phyloP scores from a whole-genome alignment of 495 filamentous ascomycete species.

The Apiosordaria backusii region DNA sequence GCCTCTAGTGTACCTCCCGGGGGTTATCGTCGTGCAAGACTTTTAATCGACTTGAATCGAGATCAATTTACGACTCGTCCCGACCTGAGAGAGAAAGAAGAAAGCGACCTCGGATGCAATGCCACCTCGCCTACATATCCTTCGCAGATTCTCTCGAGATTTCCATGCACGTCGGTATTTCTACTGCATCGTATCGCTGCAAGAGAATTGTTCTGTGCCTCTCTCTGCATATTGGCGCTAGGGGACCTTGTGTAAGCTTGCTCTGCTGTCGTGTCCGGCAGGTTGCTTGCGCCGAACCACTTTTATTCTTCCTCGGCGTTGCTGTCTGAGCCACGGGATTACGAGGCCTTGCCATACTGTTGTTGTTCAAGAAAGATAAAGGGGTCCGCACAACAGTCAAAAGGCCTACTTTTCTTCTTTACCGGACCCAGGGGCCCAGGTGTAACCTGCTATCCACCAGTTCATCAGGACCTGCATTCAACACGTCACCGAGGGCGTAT shows the following conservation, averaged over 20 bases:
- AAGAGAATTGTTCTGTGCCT: not conserved
- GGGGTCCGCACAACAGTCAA: not conserved
- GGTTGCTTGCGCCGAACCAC: not conserved
- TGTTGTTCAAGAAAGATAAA: not conserved
- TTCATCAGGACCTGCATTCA: conserved; percentile 3
- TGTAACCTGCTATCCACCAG: not conserved
- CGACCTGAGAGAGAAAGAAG: not conserved
- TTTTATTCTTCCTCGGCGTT: not conserved
- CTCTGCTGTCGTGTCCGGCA: not conserved
- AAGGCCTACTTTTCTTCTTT: no score
- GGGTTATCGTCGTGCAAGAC: not conserved
- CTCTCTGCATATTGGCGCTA: not conserved
- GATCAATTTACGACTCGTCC: not conserved
- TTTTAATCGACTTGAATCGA: not conserved
- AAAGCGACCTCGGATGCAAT: not conserved
- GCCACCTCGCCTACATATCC: not conserved
- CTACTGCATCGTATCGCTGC: not conserved
- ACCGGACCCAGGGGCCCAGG: not conserved
- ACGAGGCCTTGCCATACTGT: not conserved
- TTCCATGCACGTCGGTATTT: not conserved
- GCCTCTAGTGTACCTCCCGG: no score
- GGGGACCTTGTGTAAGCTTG: no score
- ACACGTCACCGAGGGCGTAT: not conserved
- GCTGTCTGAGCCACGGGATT: not conserved
- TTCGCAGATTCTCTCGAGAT: no score